Evolutionary conservation across 2,329 filamentous ascomycete genomes (phyloP).

Genomic region (Elsinoe fawcettii): DNA sequence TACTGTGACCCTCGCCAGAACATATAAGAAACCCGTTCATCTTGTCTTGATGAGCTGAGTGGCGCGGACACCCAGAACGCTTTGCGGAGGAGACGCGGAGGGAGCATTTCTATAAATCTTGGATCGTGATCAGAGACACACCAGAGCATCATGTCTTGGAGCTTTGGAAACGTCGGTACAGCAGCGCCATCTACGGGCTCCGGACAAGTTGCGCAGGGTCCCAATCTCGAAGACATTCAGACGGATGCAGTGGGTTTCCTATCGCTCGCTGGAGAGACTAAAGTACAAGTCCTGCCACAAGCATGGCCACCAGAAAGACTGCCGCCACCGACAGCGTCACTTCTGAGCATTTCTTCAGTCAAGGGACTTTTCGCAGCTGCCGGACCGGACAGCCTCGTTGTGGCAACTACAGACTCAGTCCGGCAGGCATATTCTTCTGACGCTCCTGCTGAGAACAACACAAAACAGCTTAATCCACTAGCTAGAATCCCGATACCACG

Average conservation of each 20-base stretch:
- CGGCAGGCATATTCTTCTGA: conserved; percentile 57
- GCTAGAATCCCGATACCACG: conserved; percentile 65
- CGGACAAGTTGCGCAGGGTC: conserved; percentile 45
- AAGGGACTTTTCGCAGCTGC: conserved; percentile 80
- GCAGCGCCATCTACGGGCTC: conserved; percentile 31
- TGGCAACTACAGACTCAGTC: conserved; percentile 70
- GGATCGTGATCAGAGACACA: neutral
- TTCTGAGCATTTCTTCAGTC: conserved; percentile 73
- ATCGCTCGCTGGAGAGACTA: conserved; percentile 69
- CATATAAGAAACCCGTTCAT: too few relatives aligned
- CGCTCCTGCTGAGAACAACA: conserved; percentile 49
- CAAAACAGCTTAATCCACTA: conserved; percentile 65
- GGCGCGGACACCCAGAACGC: neutral
- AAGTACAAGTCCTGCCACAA: conserved; percentile 68
- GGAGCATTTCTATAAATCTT: neutral
- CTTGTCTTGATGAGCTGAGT: neutral
- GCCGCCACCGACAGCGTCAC: conserved; percentile 69
- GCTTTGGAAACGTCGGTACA: conserved; percentile 46
- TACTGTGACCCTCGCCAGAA: too few relatives aligned
- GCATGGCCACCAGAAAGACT: conserved; percentile 64
- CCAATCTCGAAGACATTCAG: conserved; percentile 67
- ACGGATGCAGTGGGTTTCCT: conserved; percentile 82
- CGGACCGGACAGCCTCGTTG: conserved; percentile 67
- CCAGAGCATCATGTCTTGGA: conserved; percentile 52
- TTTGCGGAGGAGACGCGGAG: conserved; percentile 7